Evolutionary conservation across 352 stramenopile genomes (phyloP).

Genomic region (Aphanomyces invadans): DNA sequence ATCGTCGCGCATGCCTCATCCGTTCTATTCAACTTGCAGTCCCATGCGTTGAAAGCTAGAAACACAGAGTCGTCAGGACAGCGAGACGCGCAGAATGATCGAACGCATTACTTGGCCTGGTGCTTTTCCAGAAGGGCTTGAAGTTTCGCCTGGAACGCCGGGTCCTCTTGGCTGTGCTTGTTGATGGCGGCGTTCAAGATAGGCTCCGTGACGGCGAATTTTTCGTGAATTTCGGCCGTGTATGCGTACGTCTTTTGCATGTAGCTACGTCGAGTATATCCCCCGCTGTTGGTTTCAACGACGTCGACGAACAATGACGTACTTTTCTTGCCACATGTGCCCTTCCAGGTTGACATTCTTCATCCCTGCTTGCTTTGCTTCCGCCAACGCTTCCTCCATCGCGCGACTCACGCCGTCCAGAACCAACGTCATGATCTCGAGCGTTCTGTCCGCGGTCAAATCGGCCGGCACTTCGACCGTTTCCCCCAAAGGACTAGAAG

Average conservation of each 20-base stretch:
- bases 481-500: not conserved
- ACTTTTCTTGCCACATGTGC: constrained; percentile 21
- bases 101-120: constrained; percentile 13
- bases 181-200: constrained; percentile 19
- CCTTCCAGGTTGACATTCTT: constrained; percentile 33
- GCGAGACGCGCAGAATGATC: not conserved
- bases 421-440: constrained; percentile 58
- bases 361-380: constrained; percentile 63
- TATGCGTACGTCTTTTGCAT: constrained; percentile 15
- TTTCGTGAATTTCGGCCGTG: constrained; percentile 14
- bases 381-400: constrained; percentile 66
- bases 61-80: not conserved
- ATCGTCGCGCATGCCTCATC: not conserved
- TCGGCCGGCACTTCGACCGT: constrained; percentile 47
- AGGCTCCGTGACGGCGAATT: constrained; percentile 4
- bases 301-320: not conserved
- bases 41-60: constrained; percentile 10
- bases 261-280: constrained; percentile 2
- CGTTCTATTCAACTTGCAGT: not conserved
- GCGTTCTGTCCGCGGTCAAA: constrained; percentile 55
- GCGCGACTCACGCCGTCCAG: constrained; percentile 68
- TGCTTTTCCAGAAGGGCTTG: constrained; percentile 17
- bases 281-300: not conserved
- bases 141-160: constrained; percentile 7
- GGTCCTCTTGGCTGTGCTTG: constrained; percentile 17